These are phyloP conservation scores for Apiospora hydei DNA, from an alignment of 2,329 filamentous ascomycete species.

Conservation along the genomic window DNA sequence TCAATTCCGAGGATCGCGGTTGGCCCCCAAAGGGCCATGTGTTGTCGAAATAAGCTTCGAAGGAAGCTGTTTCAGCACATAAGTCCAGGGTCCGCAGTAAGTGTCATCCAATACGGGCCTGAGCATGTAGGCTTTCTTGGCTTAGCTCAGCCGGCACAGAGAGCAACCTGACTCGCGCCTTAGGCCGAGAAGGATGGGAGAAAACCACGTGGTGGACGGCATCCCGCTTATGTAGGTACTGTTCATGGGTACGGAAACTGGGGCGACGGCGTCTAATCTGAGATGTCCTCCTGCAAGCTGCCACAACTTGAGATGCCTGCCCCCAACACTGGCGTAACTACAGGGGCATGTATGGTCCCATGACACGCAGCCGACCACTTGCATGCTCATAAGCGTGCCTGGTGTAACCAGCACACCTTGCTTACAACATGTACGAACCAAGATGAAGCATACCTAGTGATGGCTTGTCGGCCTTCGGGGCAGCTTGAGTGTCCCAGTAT, in stretches of 20 bases:
- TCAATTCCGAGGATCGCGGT: not conserved
- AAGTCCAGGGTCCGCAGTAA: not conserved
- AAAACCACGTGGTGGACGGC: constrained; percentile 1
- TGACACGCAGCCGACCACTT: not conserved
- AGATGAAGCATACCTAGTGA: not conserved
- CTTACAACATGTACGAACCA: not conserved
- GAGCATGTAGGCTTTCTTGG: constrained; percentile 13
- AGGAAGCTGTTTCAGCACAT: not conserved
- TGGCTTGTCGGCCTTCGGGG: not conserved
- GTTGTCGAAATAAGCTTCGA: constrained; percentile 19
- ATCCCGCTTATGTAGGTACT: constrained; percentile 6
- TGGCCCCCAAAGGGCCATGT: not conserved
- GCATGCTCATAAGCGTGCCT: not conserved
- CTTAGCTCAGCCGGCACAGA: constrained; percentile 4
- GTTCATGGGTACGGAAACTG: not conserved
- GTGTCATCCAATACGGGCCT: constrained; percentile 12
- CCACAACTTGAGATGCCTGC: not conserved
- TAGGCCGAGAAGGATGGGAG: not conserved
- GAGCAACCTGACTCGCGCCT: not conserved
- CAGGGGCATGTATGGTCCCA: not conserved
- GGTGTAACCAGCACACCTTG: not conserved
- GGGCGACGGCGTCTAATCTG: not conserved
- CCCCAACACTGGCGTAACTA: not conserved
- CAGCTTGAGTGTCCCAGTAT: not conserved
- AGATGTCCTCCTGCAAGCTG: constrained; percentile 1